phyloP scores from a whole-genome alignment of 805 yeast species.

The Kurtzmaniella cleridarum region DNA sequence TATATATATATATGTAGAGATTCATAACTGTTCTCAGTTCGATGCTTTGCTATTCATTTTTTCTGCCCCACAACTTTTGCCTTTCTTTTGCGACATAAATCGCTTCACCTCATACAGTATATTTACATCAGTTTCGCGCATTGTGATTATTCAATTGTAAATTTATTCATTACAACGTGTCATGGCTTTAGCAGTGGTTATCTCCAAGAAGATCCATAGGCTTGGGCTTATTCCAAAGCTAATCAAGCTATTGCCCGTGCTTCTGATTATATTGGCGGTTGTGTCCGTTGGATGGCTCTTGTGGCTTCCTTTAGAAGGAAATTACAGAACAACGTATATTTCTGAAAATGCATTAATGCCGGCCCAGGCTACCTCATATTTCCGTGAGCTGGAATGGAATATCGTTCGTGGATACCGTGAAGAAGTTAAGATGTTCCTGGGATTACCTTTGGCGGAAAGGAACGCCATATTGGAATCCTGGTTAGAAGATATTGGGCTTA shows the following conservation, averaged over 20 bases:
- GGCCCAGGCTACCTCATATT: conserved; percentile 87
- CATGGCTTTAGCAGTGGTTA: conserved; percentile 42
- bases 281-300: conserved; percentile 41
- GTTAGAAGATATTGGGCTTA: conserved; percentile 70
- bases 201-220: conserved; percentile 34
- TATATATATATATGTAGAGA: no score
- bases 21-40: no score
- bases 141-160: not conserved
- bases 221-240: conserved; percentile 34
- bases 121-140: not conserved
- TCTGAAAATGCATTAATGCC: conserved; percentile 97
- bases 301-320: conserved; percentile 73
- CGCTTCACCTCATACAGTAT: not conserved
- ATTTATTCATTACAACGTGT: conserved; percentile 2
- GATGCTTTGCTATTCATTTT: no score
- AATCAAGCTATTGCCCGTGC: conserved; percentile 25
- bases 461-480: conserved; percentile 48
- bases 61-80: not conserved
- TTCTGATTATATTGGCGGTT: conserved; percentile 31
- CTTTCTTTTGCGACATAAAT: not conserved
- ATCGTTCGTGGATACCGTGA: conserved; percentile 77
- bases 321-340: conserved; percentile 75
- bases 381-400: conserved; percentile 93
- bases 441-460: conserved; percentile 23
- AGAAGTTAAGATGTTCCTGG: conserved; percentile 41